These are phyloP conservation scores for Phytophthora palmivora DNA, from an alignment of 352 stramenopile species.

Conservation along the genomic window DNA sequence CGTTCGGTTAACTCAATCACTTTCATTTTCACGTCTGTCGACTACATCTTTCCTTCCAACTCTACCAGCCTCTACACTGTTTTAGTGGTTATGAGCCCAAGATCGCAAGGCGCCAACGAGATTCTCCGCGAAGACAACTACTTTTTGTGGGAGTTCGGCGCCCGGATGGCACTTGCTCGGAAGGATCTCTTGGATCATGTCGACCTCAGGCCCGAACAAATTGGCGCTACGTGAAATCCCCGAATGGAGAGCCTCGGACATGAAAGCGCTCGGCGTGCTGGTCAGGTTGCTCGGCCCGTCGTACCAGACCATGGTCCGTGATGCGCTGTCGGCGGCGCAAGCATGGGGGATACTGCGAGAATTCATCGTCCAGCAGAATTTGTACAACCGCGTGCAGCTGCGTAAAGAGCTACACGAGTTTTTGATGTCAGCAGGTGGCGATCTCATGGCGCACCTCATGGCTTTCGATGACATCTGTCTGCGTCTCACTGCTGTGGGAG, in stretches of 20 bases:
- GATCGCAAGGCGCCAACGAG: not conserved
- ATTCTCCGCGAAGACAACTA: not conserved
- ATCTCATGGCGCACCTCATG: constrained; percentile 29
- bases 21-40: too few species aligned
- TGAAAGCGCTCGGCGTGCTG: constrained; percentile 26
- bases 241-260: constrained; percentile 31
- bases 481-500: constrained; percentile 15
- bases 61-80: too few species aligned
- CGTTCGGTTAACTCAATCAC: too few species aligned
- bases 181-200: constrained; percentile 5
- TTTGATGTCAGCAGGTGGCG: not conserved
- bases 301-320: constrained; percentile 22
- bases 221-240: constrained; percentile 4
- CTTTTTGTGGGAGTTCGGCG: not conserved
- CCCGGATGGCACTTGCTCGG: not conserved
- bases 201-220: constrained; percentile 16
- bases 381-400: constrained; percentile 5
- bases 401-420: constrained; percentile 22
- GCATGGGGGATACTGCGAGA: constrained; percentile 15
- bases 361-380: constrained; percentile 25
- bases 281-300: constrained; percentile 17
- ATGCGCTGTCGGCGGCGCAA: constrained; percentile 2
- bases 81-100: not conserved
- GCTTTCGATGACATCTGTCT: constrained; percentile 33
- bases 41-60: too few species aligned